Conservation (phyloP, 371 early-diverging fungal genomes). For the Capillidium heterosporum region DNA sequence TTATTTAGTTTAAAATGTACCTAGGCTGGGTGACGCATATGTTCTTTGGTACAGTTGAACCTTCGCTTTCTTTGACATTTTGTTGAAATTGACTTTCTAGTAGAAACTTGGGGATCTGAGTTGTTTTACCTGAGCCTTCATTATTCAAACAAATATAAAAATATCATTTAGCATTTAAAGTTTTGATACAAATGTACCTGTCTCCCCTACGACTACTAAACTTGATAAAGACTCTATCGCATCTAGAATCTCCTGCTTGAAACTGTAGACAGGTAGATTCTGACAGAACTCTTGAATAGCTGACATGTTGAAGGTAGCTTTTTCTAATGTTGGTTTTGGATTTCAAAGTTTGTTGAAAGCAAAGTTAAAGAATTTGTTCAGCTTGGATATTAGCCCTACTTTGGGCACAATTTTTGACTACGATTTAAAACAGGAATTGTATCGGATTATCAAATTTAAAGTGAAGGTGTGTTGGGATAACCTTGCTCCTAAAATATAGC, state of each 20-base stretch:
- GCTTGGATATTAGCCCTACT: no score
- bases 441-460: no score
- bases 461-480: no score
- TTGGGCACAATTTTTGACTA: no score
- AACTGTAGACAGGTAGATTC: constrained; percentile 10
- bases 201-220: constrained; percentile 65
- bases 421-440: no score
- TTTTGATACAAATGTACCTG: constrained; percentile 27
- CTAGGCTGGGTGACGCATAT: constrained; percentile 57
- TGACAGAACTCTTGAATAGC: neutral
- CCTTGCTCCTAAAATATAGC: no score
- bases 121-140: constrained; percentile 77
- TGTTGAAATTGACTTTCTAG: constrained; percentile 22
- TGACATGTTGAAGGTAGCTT: no score
- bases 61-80: neutral
- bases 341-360: no score
- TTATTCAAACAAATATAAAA: neutral
- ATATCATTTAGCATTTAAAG: neutral
- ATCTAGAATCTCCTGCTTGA: constrained; percentile 35
- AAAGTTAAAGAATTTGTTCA: no score
- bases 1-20: constrained; percentile 11
- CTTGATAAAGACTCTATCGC: constrained; percentile 40
- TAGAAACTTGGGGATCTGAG: constrained; percentile 81
- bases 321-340: no score
- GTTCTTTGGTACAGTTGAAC: constrained; percentile 11